phyloP scores from a whole-genome alignment of 1,284 basidiomycete species.

The Leccinum angustisporum region DNA sequence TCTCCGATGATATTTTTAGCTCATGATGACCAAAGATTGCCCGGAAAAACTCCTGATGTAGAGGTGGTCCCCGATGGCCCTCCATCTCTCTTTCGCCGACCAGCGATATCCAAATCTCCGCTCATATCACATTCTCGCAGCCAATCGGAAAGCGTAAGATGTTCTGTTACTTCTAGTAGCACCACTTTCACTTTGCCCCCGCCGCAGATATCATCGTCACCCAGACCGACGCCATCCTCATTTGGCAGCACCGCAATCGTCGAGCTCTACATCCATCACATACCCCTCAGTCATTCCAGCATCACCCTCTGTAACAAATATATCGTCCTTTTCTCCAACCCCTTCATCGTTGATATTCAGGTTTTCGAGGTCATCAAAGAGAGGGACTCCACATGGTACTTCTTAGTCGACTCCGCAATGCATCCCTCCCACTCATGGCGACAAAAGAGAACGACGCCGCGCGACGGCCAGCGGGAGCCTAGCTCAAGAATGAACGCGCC shows the following conservation, averaged over 20 bases:
- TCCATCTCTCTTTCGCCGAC: constrained; percentile 37
- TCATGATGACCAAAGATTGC: constrained; percentile 15
- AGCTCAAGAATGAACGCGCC: too few relatives aligned
- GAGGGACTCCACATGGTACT: too few relatives aligned
- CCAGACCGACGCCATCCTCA: constrained; percentile 35
- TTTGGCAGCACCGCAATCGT: constrained; percentile 29
- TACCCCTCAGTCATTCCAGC: constrained; percentile 42
- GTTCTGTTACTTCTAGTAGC: background rate
- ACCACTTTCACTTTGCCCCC: constrained; percentile 10
- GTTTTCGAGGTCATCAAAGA: too few relatives aligned
- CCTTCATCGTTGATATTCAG: constrained; percentile 22
- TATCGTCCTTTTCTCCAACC: constrained; percentile 34
- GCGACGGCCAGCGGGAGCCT: too few relatives aligned
- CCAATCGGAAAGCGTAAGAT: constrained; percentile 46
- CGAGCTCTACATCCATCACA: constrained; percentile 38
- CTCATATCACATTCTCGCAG: constrained; percentile 41
- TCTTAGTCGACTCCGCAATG: too few relatives aligned
- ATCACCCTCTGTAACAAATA: constrained; percentile 37
- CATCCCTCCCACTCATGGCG: too few relatives aligned
- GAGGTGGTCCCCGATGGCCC: constrained; percentile 27
- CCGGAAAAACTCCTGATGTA: constrained; percentile 16
- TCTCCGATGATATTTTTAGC: constrained; percentile 14
- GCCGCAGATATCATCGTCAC: constrained; percentile 29
- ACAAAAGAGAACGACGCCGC: too few relatives aligned
- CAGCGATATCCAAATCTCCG: constrained; percentile 39